Base-by-base conservation (phyloP, 2,329 filamentous ascomycete species). In the Pseudopyricularia cyperi region DNA sequence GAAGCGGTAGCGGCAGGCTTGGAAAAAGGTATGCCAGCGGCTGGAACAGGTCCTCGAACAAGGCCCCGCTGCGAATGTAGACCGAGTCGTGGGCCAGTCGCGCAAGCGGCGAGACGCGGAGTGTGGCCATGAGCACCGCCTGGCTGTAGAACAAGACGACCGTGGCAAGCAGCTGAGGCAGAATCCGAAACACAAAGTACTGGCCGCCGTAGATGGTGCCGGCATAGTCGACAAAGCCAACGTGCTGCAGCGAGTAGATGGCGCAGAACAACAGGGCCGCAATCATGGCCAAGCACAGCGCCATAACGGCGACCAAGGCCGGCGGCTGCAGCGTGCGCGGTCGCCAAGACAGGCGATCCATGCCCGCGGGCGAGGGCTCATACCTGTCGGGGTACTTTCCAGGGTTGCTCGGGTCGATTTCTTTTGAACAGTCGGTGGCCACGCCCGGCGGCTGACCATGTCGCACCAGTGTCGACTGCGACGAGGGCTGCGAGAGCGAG, bases 131-230 rank as follows among this genome's bases (percentile, higher is more conserved):
- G 58, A 89, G 77, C 37, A 95, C 72, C 57, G 82, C 79, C 60
- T 95, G 83, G 1, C 87, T 76, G 73, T 87, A 95, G 7, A 96
- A 65, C 46, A 93, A 73, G 34, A 95, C 68, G 12, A 83, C 57
- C 19, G 81, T 80, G 0, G 83, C 87, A 14, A 94, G 62, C 0
- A 95, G 70, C 53, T 89, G 88, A 2, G 91, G 90, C 1, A 96
- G 69, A 57, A 95, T 87, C 55, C 89, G 79, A 65, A 95, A 93
- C 47, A 94, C 67, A 64, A 96, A 95, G 66, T 94, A 95, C 57
- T 82, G 76, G 8, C 75, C 75, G 49, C 83, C 84, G 55, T 86
- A 85, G 53, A 89, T 83, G 30, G 68, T 72, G 46, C 75, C 75
- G 33, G 71, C 69, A 63, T 90, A 95, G 3, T 74, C 67, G 62